Conservation (phyloP, 192 early-diverging fungal species). For the Nowakowskiella sp. region DNA sequence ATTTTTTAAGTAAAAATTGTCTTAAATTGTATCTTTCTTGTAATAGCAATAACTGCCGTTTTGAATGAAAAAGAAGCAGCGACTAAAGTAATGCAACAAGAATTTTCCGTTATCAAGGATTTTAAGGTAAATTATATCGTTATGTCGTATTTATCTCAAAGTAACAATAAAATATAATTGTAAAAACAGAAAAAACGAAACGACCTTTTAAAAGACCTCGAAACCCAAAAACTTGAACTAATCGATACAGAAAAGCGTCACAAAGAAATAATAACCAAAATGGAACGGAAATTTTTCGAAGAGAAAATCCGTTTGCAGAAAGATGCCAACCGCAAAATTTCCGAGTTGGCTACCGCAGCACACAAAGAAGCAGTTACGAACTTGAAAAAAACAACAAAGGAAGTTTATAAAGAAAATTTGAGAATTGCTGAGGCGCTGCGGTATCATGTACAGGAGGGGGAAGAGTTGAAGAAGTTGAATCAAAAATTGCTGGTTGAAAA, state of each 20-base stretch:
- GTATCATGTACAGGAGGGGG: slow-evolving; percentile 48
- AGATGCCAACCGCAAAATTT: slow-evolving; percentile 52
- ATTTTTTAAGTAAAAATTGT: slow-evolving; percentile 7
- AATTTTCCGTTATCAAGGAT: slow-evolving; percentile 57
- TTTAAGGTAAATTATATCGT: slow-evolving; percentile 40
- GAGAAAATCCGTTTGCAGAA: slow-evolving; percentile 59
- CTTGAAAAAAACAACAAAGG: slow-evolving; percentile 53
- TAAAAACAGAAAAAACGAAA: slow-evolving; percentile 44
- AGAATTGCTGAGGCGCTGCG: slow-evolving; percentile 50
- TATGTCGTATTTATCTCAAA: not conserved
- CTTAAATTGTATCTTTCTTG: slow-evolving; percentile 10
- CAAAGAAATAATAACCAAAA: slow-evolving; percentile 42
- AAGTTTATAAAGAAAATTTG: slow-evolving; percentile 55
- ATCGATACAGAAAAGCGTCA: slow-evolving; percentile 48
- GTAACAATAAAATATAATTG: slow-evolving; percentile 1
- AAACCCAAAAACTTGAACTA: slow-evolving; percentile 43
- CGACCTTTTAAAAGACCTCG: slow-evolving; percentile 51
- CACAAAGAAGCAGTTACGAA: slow-evolving; percentile 54
- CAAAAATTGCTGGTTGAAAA: slow-evolving; percentile 26
- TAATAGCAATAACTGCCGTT: slow-evolving; percentile 33
- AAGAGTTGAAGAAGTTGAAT: slow-evolving; percentile 43
- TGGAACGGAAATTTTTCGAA: slow-evolving; percentile 62
- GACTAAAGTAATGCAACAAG: slow-evolving; percentile 52
- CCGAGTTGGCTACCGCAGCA: slow-evolving; percentile 53
- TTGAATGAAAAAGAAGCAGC: slow-evolving; percentile 51